Evolutionary conservation across 2,329 filamentous ascomycete genomes (phyloP).

Genomic region (Diaporthe longicolla): DNA sequence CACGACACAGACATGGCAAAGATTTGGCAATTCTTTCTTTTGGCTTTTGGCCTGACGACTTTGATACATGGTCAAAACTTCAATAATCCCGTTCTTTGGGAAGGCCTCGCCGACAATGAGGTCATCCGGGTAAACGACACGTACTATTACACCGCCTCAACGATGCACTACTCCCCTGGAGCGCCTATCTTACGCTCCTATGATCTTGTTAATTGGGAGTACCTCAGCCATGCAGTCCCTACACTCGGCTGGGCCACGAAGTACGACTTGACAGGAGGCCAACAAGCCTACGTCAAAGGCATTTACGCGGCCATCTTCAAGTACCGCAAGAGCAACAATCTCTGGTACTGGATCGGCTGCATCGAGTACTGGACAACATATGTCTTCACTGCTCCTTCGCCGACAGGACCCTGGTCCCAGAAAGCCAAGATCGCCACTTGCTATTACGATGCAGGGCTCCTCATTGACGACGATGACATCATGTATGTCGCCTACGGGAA

Average conservation of each 20-base stretch:
- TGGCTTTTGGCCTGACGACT: neutral
- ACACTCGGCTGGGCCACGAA: constrained; percentile 59
- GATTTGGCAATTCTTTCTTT: neutral
- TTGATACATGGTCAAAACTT: neutral
- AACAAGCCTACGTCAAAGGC: constrained; percentile 64
- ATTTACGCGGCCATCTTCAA: constrained; percentile 69
- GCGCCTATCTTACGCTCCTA: constrained; percentile 69
- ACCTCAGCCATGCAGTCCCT: constrained; percentile 61
- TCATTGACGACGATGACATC: constrained; percentile 71
- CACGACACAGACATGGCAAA: neutral
- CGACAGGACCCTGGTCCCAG: constrained; percentile 60
- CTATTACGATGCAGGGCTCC: constrained; percentile 70
- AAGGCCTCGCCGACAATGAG: constrained; percentile 9
- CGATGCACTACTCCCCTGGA: constrained; percentile 49
- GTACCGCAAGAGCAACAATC: constrained; percentile 62
- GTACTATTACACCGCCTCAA: constrained; percentile 17
- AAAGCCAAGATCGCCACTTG: constrained; percentile 57
- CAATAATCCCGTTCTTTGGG: neutral
- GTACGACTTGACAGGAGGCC: constrained; percentile 61
- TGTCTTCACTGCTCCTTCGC: constrained; percentile 63
- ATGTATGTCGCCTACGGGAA: constrained; percentile 71
- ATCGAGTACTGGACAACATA: constrained; percentile 65
- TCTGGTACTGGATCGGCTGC: constrained; percentile 72
- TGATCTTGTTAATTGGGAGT: constrained; percentile 68
- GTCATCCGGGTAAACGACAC: constrained; percentile 1